Evolutionary conservation across 139 green algal genomes (phyloP), one percentile per base, ranked within the genome.

Genomic region (Picochlorum sp.): DNA sequence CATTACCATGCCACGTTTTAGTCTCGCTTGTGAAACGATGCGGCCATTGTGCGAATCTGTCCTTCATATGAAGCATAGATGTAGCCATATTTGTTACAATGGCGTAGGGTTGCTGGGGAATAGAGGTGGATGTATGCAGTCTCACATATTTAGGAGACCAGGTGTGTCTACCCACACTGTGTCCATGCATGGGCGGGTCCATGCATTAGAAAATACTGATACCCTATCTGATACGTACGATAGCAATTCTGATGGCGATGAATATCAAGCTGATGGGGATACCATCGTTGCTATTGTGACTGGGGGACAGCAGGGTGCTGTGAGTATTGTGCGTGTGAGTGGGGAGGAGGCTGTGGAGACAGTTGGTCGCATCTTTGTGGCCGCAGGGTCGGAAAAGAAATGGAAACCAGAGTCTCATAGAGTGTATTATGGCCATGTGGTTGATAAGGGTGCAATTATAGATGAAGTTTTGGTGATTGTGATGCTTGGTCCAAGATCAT

Each of bases 281-380:
- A 92, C 84, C 2, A 92, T 92, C 14, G 82, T 76, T 1, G 81
- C 85, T 7, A 65, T 92, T n/a, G 84, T 91, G 0, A 92, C 85
- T 57, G 82, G 82, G 76, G 45, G 24, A 60, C 62, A 72, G 23
- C 74, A 85, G 31, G 86, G 87, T 8, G 77, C 83, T 4, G 91
- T 97, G 1, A 80, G 84, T n/a, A 90, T 97, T 65, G 87, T 97
- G 47, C 83, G 90, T 4, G 3, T 97, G 4, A 93, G 83, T 41
- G 90, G 90, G 26, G 60, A 31, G 49, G 74, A 82, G 3, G 86
- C 90, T 0, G 63, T 94, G 9, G 6, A 61, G 2, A 68, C 88
- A 15, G 79, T 75, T 9, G 20, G 57, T 16, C 13, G 14, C 0
- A 57, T 92, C 10, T 96, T 96, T 65, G 60, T 61, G 1, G 82